phyloP scores from a whole-genome alignment of 2,329 filamentous ascomycete genomes.

The Pseudocercospora vitis region DNA sequence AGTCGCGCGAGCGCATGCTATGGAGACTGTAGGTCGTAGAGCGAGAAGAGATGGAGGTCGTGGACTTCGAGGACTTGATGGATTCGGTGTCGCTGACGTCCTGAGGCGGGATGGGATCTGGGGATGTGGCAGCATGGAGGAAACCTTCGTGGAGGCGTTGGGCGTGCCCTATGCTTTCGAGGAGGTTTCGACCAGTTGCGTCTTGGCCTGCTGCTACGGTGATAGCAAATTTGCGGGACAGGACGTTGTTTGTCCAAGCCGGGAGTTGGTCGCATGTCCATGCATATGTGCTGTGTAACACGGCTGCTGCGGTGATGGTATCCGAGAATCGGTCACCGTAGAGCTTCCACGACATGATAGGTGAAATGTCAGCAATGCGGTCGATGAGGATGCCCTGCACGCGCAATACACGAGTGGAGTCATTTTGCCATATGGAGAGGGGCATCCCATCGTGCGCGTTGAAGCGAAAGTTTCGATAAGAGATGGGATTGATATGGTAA shows the following conservation, averaged over 20 bases:
- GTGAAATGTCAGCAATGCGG: constrained; percentile 9
- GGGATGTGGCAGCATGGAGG: constrained; percentile 7
- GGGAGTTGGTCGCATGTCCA: constrained; percentile 10
- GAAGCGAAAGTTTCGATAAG: constrained; percentile 16
- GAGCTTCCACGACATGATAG: constrained; percentile 13
- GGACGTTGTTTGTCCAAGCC: neutral
- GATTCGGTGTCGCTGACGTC: constrained; percentile 2
- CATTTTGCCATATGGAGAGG: constrained; percentile 14
- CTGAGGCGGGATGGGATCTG: neutral
- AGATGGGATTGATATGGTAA: constrained; percentile 18
- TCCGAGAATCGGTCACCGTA: constrained; percentile 11
- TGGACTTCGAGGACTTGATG: constrained; percentile 1
- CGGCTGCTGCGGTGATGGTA: constrained; percentile 12
- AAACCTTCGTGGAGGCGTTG: constrained; percentile 12
- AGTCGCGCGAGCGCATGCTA: neutral
- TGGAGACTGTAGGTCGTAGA: neutral
- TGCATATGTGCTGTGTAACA: constrained; percentile 9
- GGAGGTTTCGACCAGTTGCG: constrained; percentile 5
- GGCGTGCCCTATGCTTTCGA: neutral
- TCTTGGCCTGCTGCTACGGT: constrained; percentile 13
- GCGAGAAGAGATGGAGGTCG: neutral
- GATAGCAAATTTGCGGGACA: constrained; percentile 11
- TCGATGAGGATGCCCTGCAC: constrained; percentile 12
- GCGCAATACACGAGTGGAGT: constrained; percentile 12
- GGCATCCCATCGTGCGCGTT: constrained; percentile 14